These are phyloP conservation scores for Aspergillus versicolor DNA, from an alignment of 2,329 filamentous ascomycete genomes.

Conservation along the genomic window DNA sequence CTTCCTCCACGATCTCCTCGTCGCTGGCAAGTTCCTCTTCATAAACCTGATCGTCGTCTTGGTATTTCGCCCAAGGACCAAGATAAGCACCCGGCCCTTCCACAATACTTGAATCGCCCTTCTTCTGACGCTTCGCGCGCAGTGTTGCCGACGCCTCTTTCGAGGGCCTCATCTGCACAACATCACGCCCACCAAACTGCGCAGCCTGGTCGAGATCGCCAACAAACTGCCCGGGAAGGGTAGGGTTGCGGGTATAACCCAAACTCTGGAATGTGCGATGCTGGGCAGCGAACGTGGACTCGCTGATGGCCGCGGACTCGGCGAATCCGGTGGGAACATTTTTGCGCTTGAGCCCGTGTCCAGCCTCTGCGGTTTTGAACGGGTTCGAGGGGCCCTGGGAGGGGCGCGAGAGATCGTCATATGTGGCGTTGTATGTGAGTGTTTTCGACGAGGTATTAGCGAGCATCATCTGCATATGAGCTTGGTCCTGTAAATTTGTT, in stretches of 20 bases:
- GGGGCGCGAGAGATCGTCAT: slow-evolving; percentile 68
- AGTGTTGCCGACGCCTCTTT: slow-evolving; percentile 71
- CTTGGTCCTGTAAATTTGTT: slow-evolving; percentile 47
- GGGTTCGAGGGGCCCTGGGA: slow-evolving; percentile 71
- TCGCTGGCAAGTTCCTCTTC: slow-evolving; percentile 74
- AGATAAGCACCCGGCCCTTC: slow-evolving; percentile 87
- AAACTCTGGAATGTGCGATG: slow-evolving; percentile 77
- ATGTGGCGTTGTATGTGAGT: slow-evolving; percentile 60
- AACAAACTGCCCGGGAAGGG: slow-evolving; percentile 42
- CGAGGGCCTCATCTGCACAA: slow-evolving; percentile 53
- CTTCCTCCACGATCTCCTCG: slow-evolving; percentile 65
- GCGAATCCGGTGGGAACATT: slow-evolving; percentile 83
- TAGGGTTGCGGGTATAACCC: slow-evolving; percentile 53
- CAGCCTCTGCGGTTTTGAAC: slow-evolving; percentile 61
- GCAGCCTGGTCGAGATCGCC: slow-evolving; percentile 49
- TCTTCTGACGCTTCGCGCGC: slow-evolving; percentile 75
- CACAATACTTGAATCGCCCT: slow-evolving; percentile 78
- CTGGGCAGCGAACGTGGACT: slow-evolving; percentile 83
- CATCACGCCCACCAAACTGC: slow-evolving; percentile 51
- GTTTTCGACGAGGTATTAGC: slow-evolving; percentile 52
- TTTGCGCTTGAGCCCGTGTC: slow-evolving; percentile 66
- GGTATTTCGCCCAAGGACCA: slow-evolving; percentile 90
- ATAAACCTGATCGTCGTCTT: slow-evolving; percentile 68
- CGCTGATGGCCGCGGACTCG: slow-evolving; percentile 83
- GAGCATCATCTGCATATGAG: slow-evolving; percentile 52